Conservation (phyloP, 768 basidiomycete species). For the Lactifluus piperatus region DNA sequence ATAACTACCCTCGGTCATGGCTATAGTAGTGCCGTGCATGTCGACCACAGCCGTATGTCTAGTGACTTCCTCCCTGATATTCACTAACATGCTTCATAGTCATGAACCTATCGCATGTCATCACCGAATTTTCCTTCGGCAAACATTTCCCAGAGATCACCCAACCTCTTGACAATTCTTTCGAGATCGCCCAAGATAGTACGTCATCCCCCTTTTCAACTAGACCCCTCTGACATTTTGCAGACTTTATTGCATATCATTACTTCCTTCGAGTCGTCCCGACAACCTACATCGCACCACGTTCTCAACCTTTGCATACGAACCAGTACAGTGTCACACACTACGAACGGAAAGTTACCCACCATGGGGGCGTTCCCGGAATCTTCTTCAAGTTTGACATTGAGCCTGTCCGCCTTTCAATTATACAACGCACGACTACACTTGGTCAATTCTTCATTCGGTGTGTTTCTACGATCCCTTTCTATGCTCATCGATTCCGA, state of each 20-base stretch:
- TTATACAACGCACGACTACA: constrained; percentile 82
- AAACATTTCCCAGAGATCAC: constrained; percentile 92
- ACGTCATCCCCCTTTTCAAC: constrained; percentile 26
- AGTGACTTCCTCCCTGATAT: background rate
- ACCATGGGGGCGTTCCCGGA: constrained; percentile 76
- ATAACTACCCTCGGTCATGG: constrained; percentile 94
- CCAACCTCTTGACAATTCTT: constrained; percentile 89
- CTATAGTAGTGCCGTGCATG: constrained; percentile 79
- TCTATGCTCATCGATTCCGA: background rate
- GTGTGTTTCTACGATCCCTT: constrained; percentile 21
- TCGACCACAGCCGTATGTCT: constrained; percentile 72
- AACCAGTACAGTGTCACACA: constrained; percentile 94
- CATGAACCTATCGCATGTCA: constrained; percentile 96
- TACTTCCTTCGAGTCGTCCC: constrained; percentile 96
- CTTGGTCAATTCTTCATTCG: constrained; percentile 77
- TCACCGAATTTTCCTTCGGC: constrained; percentile 95
- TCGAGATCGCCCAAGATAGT: constrained; percentile 65
- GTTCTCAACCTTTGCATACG: constrained; percentile 53
- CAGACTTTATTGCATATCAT: constrained; percentile 86
- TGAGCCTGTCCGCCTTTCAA: constrained; percentile 78
- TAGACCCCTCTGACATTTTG: constrained; percentile 3
- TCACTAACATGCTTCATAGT: constrained; percentile 35
- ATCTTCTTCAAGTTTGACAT: constrained; percentile 99
- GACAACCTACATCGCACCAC: constrained; percentile 81
- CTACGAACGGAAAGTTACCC: constrained; percentile 67